phyloP scores from a whole-genome alignment of 768 basidiomycete species.

The Xerocomus potaroensis region DNA sequence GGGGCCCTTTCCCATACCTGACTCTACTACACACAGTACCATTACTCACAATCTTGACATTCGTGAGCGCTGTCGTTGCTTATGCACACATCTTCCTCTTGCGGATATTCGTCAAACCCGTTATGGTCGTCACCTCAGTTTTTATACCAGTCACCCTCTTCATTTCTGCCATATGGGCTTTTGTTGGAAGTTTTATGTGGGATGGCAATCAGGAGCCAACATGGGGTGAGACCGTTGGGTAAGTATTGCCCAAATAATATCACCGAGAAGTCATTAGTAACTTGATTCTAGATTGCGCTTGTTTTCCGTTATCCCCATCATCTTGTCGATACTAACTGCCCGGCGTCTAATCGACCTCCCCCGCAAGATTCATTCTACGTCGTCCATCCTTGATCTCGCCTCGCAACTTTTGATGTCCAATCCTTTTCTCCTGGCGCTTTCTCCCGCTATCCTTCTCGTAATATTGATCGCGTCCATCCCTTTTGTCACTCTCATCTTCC shows the following conservation, averaged over 20 bases:
- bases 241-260: conserved; percentile 25
- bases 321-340: conserved; percentile 64
- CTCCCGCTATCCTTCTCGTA: conserved; percentile 65
- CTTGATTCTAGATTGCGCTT: conserved; percentile 40
- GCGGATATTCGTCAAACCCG: conserved; percentile 78
- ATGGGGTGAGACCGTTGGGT: conserved; percentile 83
- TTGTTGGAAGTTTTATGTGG: conserved; percentile 73
- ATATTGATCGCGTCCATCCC: conserved; percentile 71
- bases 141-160: conserved; percentile 72
- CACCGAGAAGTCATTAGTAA: conserved; percentile 7
- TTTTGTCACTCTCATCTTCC: conserved; percentile 73
- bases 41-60: conserved; percentile 65
- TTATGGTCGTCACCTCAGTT: conserved; percentile 72
- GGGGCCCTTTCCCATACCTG: conserved; percentile 49
- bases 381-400: conserved; percentile 52
- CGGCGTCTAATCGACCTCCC: conserved; percentile 71
- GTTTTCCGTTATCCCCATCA: conserved; percentile 72
- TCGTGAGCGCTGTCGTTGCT: conserved; percentile 64
- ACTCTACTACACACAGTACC: conserved; percentile 77
- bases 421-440: conserved; percentile 71
- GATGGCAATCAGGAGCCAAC: conserved; percentile 53
- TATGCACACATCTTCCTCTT: conserved; percentile 75
- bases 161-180: conserved; percentile 76
- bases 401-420: conserved; percentile 67
- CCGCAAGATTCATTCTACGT: conserved; percentile 62